Evolutionary conservation across 805 yeast genomes (phyloP).

Genomic region (Saccharomycopsis sp.): DNA sequence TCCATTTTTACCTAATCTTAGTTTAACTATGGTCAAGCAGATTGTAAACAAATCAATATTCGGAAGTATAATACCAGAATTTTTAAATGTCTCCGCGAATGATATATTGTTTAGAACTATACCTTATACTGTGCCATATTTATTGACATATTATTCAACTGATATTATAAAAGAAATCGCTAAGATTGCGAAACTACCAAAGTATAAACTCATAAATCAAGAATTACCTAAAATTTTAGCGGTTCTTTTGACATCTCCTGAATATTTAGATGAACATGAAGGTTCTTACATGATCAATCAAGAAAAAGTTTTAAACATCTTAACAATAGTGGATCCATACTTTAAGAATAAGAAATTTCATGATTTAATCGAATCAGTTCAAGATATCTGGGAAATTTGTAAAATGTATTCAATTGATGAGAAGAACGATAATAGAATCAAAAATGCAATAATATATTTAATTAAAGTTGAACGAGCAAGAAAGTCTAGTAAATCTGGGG

Average conservation of each 20-base stretch:
- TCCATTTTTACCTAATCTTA: conserved; percentile 70
- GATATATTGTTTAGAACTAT: conserved; percentile 65
- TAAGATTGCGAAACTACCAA: conserved; percentile 37
- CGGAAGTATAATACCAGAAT: conserved; percentile 52
- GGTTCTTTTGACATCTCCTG: conserved; percentile 40
- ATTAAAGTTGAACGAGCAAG: conserved; percentile 25
- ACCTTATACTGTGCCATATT: conserved; percentile 67
- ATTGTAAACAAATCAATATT: conserved; percentile 43
- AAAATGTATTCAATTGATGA: conserved; percentile 33
- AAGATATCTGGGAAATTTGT: conserved; percentile 36
- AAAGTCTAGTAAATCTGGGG: conserved; percentile 23
- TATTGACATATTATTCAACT: conserved; percentile 57
- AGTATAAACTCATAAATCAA: conserved; percentile 41
- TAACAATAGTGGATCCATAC: conserved; percentile 46
- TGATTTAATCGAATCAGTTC: conserved; percentile 26
- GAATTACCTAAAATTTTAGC: conserved; percentile 52
- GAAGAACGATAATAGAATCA: conserved; percentile 30
- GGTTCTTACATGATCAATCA: conserved; percentile 33
- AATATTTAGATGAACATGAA: conserved; percentile 29
- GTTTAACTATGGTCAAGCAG: conserved; percentile 54
- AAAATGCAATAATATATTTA: conserved; percentile 37
- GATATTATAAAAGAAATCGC: conserved; percentile 62
- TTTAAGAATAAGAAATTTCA: conserved; percentile 30
- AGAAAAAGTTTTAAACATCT: conserved; percentile 42
- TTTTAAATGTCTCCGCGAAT: conserved; percentile 54